Base-by-base conservation (phyloP, 2,329 filamentous ascomycete genomes). In the Aspergillus amoenus region DNA sequence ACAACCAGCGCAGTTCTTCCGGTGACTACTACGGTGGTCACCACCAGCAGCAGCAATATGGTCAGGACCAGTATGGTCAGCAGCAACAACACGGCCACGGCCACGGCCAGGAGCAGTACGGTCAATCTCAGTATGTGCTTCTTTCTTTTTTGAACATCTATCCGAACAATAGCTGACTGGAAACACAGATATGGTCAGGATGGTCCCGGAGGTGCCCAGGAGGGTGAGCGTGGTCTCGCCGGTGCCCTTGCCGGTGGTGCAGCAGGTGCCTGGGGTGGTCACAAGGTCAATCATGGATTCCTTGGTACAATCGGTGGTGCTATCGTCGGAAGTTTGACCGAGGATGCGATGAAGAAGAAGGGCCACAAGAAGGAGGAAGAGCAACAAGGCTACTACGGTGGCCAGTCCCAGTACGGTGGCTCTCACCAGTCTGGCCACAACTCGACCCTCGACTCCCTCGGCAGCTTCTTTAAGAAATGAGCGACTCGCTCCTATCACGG, bases 291-390 rank as follows among this genome's bases (percentile, higher is more conserved):
- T 61, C 78, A 80, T 67, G 78, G 78, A 30, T 68, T 81, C 64
- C 72, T 81, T 50, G 78, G 78, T 57, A 73, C 78, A 5, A 70
- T 81, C 42, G 78, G 77, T 57, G 78, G 78, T 42, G 78, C 78
- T 32, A 76, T 80, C 60, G 69, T 77, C 7, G 78, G 78, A 47
- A 76, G 73, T 59, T 68, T 79, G 52, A 70, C 76, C 5, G 75
- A 81, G 62, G 78, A 80, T 55, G 73, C 73, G 18, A 59, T 73
- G 51, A 78, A 78, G 70, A 76, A 78, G 61, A 34, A 53, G 11
- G 73, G 72, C 61, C 70, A 76, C 61, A 67, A 75, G 60, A 66
- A 77, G 12, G 34, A 37, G 34, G 12, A 13, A 6, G 62, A 72
- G 40, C 56, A 62, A 9, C 57, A 67, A 34, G 60, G 61, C 11